Evolutionary conservation across 2,329 filamentous ascomycete genomes (phyloP).

Genomic region (Xylaria multiplex): DNA sequence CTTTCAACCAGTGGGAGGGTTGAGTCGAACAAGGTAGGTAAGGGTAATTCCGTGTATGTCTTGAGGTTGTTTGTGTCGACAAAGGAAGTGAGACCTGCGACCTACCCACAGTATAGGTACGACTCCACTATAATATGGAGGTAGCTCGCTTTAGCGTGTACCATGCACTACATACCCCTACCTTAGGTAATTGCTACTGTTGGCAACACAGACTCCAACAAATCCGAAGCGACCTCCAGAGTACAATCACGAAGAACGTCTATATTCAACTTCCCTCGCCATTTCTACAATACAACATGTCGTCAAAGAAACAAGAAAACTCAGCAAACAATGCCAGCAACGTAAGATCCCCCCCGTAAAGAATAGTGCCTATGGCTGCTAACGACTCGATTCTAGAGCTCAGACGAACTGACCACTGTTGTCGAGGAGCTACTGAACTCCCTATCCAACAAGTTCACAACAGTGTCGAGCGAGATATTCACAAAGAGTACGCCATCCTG

Average conservation of each 20-base stretch:
- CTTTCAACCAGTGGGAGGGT: conserved; percentile 11
- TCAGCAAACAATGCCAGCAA: conserved; percentile 33
- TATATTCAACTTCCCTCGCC: neutral
- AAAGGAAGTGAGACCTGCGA: too few species aligned
- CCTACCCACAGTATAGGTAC: neutral
- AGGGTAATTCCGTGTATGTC: conserved; percentile 5
- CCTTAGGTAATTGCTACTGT: neutral
- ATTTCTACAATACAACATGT: conserved; percentile 36
- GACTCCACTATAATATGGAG: neutral
- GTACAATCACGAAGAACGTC: neutral
- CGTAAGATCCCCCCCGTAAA: conserved; percentile 28
- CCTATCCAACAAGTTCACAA: conserved; percentile 84
- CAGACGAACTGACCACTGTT: conserved; percentile 76
- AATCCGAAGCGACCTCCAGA: too few species aligned
- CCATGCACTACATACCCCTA: neutral
- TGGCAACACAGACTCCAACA: too few species aligned
- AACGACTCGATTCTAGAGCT: conserved; percentile 42
- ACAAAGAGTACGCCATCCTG: conserved; percentile 73
- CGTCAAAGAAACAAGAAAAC: conserved; percentile 44
- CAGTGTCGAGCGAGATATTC: conserved; percentile 86
- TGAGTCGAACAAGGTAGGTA: neutral
- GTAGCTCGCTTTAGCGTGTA: neutral
- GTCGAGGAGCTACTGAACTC: conserved; percentile 89
- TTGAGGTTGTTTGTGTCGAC: conserved; percentile 3
- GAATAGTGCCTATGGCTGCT: neutral